phyloP scores from a whole-genome alignment of 768 basidiomycete genomes.

The Epithele typhae region DNA sequence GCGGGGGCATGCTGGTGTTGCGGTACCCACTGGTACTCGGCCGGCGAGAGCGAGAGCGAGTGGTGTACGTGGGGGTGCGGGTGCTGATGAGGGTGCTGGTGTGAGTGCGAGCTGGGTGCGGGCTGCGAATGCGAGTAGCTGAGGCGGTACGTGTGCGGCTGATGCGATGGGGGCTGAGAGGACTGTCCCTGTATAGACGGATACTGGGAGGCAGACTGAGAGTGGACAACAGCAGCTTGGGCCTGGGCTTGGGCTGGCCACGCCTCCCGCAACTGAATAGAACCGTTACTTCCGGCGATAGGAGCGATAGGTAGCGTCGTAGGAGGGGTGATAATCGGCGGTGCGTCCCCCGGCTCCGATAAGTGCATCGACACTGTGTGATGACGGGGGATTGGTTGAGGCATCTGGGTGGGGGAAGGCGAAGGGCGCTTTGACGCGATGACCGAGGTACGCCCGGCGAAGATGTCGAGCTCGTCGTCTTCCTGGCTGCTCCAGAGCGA shows the following conservation, averaged over 20 bases:
- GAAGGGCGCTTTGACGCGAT: constrained; percentile 43
- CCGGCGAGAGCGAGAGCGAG: background rate
- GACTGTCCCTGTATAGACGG: background rate
- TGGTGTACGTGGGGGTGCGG: constrained; percentile 16
- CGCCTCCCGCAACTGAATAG: background rate
- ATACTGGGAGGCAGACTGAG: background rate
- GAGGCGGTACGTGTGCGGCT: constrained; percentile 5
- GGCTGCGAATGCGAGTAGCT: constrained; percentile 15
- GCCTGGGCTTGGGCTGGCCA: constrained; percentile 4
- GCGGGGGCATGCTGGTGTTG: constrained; percentile 11
- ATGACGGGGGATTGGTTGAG: background rate
- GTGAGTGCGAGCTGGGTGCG: constrained; percentile 11
- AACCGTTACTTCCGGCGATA: background rate
- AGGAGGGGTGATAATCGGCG: constrained; percentile 10
- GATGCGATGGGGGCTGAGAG: constrained; percentile 3
- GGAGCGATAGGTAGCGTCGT: constrained; percentile 8
- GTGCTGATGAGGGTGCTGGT: constrained; percentile 16
- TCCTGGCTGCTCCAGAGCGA: constrained; percentile 49
- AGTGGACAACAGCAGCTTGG: background rate
- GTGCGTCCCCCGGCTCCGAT: background rate
- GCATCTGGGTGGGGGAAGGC: constrained; percentile 9
- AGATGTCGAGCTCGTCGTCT: constrained; percentile 66
- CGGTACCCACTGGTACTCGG: constrained; percentile 2
- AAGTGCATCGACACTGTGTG: background rate
- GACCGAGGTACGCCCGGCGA: constrained; percentile 63